phyloP scores from a whole-genome alignment of 139 green algal species.

The Nannochloris sp. region DNA sequence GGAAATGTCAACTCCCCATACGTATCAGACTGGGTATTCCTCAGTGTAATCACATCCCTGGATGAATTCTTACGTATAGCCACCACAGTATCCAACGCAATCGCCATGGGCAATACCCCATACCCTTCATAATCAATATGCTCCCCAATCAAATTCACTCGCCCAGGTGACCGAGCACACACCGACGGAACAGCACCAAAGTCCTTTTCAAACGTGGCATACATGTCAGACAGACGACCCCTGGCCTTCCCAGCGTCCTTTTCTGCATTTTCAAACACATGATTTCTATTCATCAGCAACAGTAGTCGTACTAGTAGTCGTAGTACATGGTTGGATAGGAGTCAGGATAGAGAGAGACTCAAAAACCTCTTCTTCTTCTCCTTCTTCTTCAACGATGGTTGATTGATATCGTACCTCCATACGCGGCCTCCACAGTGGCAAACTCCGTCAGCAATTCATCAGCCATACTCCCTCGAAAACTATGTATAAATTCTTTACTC shows the following conservation, averaged over 20 bases:
- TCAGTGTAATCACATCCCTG: constrained; percentile 46
- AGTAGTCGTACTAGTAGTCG: too few relatives aligned
- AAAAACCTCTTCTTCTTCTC: too few relatives aligned
- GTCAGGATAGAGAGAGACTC: too few relatives aligned
- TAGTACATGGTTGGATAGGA: too few relatives aligned
- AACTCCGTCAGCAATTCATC: background rate
- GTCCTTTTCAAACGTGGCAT: background rate
- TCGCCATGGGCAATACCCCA: constrained; percentile 95
- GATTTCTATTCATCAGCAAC: too few relatives aligned
- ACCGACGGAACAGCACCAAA: constrained; percentile 4
- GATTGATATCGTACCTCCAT: background rate
- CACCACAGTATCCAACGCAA: constrained; percentile 44
- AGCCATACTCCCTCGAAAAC: background rate
- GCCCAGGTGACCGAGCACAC: constrained; percentile 45
- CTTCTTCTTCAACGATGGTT: too few relatives aligned
- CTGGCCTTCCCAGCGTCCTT: too few relatives aligned
- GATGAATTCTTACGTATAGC: constrained; percentile 31
- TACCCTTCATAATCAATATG: constrained; percentile 98
- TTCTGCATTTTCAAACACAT: too few relatives aligned
- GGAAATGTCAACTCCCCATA: constrained; percentile 68
- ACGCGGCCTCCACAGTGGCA: background rate
- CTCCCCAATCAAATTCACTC: constrained; percentile 97
- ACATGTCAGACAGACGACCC: background rate
- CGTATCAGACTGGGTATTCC: constrained; percentile 61
- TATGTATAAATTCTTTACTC: background rate